Evolutionary conservation across 306 rosid genomes (phyloP), one percentile per base, ranked within the genome.

Genomic region (Canavalia ensiformis): DNA sequence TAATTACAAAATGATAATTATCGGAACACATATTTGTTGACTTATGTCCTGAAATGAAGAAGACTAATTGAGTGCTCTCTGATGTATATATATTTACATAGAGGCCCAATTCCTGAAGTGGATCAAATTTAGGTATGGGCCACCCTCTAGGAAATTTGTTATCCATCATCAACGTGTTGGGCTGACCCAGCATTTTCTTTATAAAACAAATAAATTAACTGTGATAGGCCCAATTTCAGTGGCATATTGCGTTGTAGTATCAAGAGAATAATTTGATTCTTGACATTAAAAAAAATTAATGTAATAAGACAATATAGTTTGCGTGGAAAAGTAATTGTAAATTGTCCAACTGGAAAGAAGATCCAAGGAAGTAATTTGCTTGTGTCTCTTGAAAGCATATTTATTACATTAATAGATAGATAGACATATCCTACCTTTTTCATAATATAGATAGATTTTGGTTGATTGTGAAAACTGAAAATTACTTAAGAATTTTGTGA

Each of bases 61-160:
- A 18, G 25, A 51, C 51, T 69, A 42, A 58, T 47, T 51, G 81
- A 51, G 62, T 79, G 50, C 31, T 71, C 34, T 37, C 64, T 46
- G 6, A 52, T 12, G 50, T 18, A 18, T 18, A 18, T 18, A 77
- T 35, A 31, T 55, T 37, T 25, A 59, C 45, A 11, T 8, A 0
- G 29, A 78, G 58, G 70, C 55, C 69, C 74, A 52, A 18, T 1
- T 8, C 6, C 30, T 35, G 51, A 57, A 34, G 18, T 51, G 67
- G 62, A 47, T 50, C 67, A 76, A 60, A 71, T 13, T 37, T 3
- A 68, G 44, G 58, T 58, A 25, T 68, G 64, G 60, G 72, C 77
- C 71, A 41, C 65, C 35, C 31, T 67, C 63, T 54, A 4, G 47
- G 13, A 49, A 35, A 31, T 67, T 18, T 49, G 25, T 45, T 34